Percentiles rank a stretch among this genome's conserved stretches.
phyloP scores from a whole-genome alignment of 1,139 yeast genomes.

The Lodderomyces jiufengensis region DNA sequence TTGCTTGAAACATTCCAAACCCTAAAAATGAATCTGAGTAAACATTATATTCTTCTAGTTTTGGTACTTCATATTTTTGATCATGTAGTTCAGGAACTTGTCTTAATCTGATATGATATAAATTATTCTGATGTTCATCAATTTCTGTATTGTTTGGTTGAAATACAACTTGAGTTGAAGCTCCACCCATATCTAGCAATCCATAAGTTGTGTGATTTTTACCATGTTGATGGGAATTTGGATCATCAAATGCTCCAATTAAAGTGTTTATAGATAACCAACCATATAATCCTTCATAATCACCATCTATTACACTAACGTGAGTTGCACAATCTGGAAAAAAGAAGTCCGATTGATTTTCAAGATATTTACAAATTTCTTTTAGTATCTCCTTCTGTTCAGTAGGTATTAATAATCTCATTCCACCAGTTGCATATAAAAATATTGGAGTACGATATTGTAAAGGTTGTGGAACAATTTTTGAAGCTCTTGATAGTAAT shows the following conservation, averaged over 20 bases:
- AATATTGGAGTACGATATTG: conserved; percentile 73
- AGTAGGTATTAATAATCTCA: conserved; percentile 59
- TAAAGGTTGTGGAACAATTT: conserved; percentile 63
- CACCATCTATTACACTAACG: conserved; percentile 70
- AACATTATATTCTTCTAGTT: conserved; percentile 41
- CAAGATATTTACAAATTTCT: conserved; percentile 54
- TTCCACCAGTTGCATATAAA: conserved; percentile 78
- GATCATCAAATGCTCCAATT: conserved; percentile 54
- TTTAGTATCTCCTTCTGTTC: conserved; percentile 51
- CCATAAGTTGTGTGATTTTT: conserved; percentile 64
- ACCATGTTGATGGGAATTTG: conserved; percentile 47
- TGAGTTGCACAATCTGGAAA: conserved; percentile 58
- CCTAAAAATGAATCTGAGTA: conserved; percentile 77
- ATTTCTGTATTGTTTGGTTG: conserved; percentile 61
- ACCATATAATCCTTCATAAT: conserved; percentile 75
- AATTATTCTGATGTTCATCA: conserved; percentile 50
- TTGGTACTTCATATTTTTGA: conserved; percentile 15
- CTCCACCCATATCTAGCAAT: conserved; percentile 84
- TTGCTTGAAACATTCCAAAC: conserved; percentile 72
- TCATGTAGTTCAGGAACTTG: conserved; percentile 24
- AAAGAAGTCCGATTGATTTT: conserved; percentile 51
- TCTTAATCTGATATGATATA: conserved; percentile 50
- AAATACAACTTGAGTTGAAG: conserved; percentile 80
- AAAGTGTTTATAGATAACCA: conserved; percentile 78
- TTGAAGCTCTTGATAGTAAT: conserved; percentile 52